Conservation (phyloP, 139 green algal genomes). For the Chara braunii region DNA sequence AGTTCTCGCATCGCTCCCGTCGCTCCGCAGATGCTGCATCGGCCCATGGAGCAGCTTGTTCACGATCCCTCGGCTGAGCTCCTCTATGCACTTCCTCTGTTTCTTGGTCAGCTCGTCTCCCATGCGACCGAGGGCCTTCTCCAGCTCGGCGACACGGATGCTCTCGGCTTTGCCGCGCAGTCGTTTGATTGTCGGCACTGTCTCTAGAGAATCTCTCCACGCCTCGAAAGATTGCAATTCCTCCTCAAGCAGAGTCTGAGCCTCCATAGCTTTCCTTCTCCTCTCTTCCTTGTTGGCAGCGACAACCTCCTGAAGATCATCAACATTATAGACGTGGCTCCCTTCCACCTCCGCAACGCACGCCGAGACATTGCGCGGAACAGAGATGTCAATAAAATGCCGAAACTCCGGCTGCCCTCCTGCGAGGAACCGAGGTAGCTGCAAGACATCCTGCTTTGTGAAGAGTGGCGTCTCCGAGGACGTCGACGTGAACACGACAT, state of each 20-base stretch:
- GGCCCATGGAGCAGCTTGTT: slow-evolving; percentile 99
- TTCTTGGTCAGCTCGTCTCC: slow-evolving; percentile 93
- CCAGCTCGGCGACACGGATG: slow-evolving; percentile 81
- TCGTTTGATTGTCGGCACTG: slow-evolving; percentile 96
- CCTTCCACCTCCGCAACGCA: slow-evolving; percentile 62
- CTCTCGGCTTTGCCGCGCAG: slow-evolving; percentile 84
- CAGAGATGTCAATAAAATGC: slow-evolving; percentile 94
- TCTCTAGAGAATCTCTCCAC: slow-evolving; percentile 95
- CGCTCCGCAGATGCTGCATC: slow-evolving; percentile 90
- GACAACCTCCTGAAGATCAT: slow-evolving; percentile 98
- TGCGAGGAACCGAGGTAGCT: slow-evolving; percentile 58
- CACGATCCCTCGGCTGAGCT: slow-evolving; percentile 85
- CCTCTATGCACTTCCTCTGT: slow-evolving; percentile 88
- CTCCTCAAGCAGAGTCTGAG: slow-evolving; percentile 52
- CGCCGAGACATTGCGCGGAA: slow-evolving; percentile 88
- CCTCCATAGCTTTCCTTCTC: slow-evolving; percentile 61
- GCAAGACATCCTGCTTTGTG: slow-evolving; percentile 35
- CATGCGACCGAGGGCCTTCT: slow-evolving; percentile 80
- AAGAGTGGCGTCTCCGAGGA: slow-evolving; percentile 40
- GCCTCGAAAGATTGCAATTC: slow-evolving; percentile 85
- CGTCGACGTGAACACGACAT: slow-evolving; percentile 91
- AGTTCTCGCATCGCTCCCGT: slow-evolving; percentile 72
- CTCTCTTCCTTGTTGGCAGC: slow-evolving; percentile 87
- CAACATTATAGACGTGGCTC: slow-evolving; percentile 92
- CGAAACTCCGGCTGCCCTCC: slow-evolving; percentile 84